A percentile compares a stretch with the other conserved stretches of the same genome.
Conservation (phyloP, 495 filamentous ascomycete genomes). For the Tetracladium setigerum region DNA sequence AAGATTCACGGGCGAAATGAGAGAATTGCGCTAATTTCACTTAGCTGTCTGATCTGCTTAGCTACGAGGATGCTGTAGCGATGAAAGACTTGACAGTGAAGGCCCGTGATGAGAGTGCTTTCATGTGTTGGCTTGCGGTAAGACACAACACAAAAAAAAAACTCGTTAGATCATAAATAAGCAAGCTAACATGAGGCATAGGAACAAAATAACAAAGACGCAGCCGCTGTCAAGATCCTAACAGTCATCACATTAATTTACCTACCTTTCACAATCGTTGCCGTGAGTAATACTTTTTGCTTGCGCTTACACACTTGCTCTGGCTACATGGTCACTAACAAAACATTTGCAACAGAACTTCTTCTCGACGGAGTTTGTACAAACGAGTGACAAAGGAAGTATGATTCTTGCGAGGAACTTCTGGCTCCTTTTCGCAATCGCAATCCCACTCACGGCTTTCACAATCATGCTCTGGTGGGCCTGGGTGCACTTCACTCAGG, state of each 20-base stretch:
- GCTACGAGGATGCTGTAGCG: slow-evolving; percentile 12
- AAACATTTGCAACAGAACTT: slow-evolving; percentile 1
- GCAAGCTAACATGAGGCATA: background rate
- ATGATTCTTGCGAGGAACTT: slow-evolving; percentile 6
- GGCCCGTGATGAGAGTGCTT: slow-evolving; percentile 6
- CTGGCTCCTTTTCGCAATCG: slow-evolving; percentile 13
- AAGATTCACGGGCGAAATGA: background rate
- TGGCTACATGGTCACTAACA: background rate
- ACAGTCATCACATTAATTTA: slow-evolving; percentile 17
- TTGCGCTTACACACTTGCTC: too few relatives aligned
- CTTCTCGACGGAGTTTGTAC: slow-evolving; percentile 18
- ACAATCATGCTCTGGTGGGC: slow-evolving; percentile 13
- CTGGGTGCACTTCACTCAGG: slow-evolving; percentile 11
- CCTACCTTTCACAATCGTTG: slow-evolving; percentile 14
- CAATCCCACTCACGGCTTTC: slow-evolving; percentile 10
- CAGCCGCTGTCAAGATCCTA: slow-evolving; percentile 16
- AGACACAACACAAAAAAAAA: background rate
- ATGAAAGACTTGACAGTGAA: slow-evolving; percentile 10
- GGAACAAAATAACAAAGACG: slow-evolving; percentile 13
- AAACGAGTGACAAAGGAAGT: slow-evolving; percentile 1
- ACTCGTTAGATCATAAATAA: too few relatives aligned
- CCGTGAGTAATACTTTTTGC: background rate
- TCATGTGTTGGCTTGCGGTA: slow-evolving; percentile 12
- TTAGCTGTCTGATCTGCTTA: slow-evolving; percentile 14
- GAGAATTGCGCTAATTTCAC: background rate